Conservation (phyloP, 179 eudicot genomes). For the Gypsophila paniculata region DNA sequence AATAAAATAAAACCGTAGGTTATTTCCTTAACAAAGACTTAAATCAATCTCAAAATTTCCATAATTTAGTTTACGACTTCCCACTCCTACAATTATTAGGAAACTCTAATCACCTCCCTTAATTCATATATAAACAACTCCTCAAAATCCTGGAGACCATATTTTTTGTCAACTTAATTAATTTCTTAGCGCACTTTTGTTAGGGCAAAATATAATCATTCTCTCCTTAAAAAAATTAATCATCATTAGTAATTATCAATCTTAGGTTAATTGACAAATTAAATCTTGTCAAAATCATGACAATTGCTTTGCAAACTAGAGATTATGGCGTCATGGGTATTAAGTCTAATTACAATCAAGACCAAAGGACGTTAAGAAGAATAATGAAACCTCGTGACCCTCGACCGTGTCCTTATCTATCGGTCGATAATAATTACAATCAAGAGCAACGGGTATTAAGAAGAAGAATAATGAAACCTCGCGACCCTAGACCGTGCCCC, state of each 20-base stretch:
- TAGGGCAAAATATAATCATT: neutral
- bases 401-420: neutral
- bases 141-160: no score
- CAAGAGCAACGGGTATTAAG: slow-evolving; percentile 5
- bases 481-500: slow-evolving; percentile 14
- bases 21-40: no score
- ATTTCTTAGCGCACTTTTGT: neutral
- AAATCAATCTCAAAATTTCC: neutral
- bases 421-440: neutral
- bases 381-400: slow-evolving; percentile 2
- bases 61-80: neutral
- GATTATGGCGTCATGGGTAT: neutral
- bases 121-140: neutral
- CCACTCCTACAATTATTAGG: neutral
- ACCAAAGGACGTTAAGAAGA: neutral
- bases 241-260: neutral
- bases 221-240: neutral
- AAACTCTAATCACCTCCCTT: neutral
- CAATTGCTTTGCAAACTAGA: slow-evolving; percentile 7
- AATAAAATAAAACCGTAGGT: no score
- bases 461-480: slow-evolving; percentile 13
- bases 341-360: neutral
- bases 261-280: neutral
- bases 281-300: neutral
- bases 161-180: no score